These are phyloP conservation scores for Dryas integrifolia DNA, from an alignment of 331 rosid species.

Conservation along the genomic window DNA sequence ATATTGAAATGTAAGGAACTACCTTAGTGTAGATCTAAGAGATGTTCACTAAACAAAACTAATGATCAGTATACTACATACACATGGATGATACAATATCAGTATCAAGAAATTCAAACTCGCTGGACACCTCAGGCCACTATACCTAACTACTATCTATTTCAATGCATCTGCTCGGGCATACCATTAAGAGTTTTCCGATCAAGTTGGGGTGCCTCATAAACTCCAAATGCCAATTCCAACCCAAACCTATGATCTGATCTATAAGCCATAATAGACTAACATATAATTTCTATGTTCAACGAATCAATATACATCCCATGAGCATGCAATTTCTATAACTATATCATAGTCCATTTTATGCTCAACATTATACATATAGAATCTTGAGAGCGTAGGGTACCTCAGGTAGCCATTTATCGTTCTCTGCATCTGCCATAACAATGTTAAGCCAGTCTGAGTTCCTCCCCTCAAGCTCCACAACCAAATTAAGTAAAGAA, in stretches of 20 bases:
- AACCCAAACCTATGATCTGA: too few relatives aligned
- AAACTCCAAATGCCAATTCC: too few relatives aligned
- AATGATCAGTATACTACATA: not conserved
- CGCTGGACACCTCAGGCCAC: not conserved
- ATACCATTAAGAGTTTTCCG: too few relatives aligned
- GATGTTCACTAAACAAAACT: not conserved
- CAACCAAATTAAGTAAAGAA: conserved; percentile 56
- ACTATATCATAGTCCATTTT: too few relatives aligned
- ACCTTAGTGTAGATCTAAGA: not conserved
- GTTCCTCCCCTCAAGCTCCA: conserved; percentile 66
- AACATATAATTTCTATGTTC: too few relatives aligned
- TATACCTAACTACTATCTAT: not conserved
- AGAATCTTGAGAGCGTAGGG: not conserved
- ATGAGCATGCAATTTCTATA: too few relatives aligned
- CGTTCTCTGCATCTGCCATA: conserved; percentile 92
- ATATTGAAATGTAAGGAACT: not conserved
- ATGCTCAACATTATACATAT: not conserved
- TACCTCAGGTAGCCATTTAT: conserved; percentile 82
- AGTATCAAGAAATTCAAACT: not conserved
- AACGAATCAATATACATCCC: too few relatives aligned
- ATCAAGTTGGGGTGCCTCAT: too few relatives aligned
- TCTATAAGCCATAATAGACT: too few relatives aligned
- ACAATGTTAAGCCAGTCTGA: conserved; percentile 73
- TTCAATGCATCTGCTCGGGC: too few relatives aligned
- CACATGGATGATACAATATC: not conserved